These are phyloP conservation scores for Torulaspora delbrueckii DNA, from an alignment of 805 yeast genomes.

Conservation along the genomic window DNA sequence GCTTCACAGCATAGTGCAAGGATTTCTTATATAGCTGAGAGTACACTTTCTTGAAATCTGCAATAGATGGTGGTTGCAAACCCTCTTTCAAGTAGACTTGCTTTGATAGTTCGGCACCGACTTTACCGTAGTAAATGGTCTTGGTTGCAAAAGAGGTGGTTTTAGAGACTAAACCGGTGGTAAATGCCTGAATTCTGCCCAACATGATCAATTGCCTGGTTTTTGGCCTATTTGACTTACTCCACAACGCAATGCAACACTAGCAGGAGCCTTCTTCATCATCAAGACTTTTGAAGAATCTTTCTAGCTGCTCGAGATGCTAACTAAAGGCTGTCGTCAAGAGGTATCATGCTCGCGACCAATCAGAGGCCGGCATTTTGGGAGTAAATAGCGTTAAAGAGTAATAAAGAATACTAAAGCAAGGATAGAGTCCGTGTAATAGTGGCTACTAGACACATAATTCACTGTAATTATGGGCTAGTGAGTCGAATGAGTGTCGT, in stretches of 20 bases:
- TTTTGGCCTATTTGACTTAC: background rate
- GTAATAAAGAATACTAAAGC: background rate
- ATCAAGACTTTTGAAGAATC: background rate
- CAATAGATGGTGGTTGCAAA: conserved; percentile 79
- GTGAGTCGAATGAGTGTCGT: background rate
- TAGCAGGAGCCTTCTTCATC: no score
- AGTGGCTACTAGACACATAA: background rate
- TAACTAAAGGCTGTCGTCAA: conserved; percentile 1
- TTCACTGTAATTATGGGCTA: background rate
- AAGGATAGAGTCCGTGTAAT: background rate
- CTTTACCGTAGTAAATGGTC: conserved; percentile 75
- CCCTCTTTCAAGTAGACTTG: conserved; percentile 87
- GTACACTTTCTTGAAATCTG: conserved; percentile 75
- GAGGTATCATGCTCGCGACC: conserved; percentile 1
- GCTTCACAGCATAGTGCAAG: conserved; percentile 48
- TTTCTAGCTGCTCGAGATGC: conserved; percentile 6
- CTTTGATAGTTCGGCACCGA: conserved; percentile 46
- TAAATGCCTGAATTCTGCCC: conserved; percentile 28
- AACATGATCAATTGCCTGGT: conserved; percentile 18
- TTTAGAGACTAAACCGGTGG: conserved; percentile 25
- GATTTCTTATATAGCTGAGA: conserved; percentile 45
- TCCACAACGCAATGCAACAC: no score
- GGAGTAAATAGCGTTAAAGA: background rate
- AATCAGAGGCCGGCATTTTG: conserved; percentile 9
- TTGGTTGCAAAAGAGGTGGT: conserved; percentile 39